Base-by-base conservation (phyloP, 2,329 filamentous ascomycete genomes). In the Penicillium freii region DNA sequence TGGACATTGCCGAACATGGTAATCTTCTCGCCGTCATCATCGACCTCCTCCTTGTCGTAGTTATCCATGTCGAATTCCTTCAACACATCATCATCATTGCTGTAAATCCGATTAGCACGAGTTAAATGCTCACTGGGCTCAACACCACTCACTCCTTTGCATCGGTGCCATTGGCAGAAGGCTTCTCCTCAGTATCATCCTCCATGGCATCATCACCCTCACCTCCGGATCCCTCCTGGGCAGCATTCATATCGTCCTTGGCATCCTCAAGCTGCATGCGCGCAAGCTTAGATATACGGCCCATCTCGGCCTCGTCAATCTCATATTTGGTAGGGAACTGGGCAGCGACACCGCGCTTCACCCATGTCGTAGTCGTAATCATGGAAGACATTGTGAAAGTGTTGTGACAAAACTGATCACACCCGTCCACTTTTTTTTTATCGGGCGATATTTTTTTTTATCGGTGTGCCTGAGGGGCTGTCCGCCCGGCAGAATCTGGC, bases 21-120 rank as follows among this genome's bases (percentile, higher is more conserved):
- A 82, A 94, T 88, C 53, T 87, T 84, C 69, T 91, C 87, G 49
- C 80, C 81, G 21, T 79, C 80, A 58, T 90, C 84, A 31, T 86
- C 87, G 1, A 84, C 82, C 8, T 87, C 84, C 46, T 94, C 90
- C 65, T 94, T 89, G 68, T 99, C 94, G 74, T 99, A 99, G 75
- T 96, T 87, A 63, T 97, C 93, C 54, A 99, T 83, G 71, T 99
- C 88, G 77, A 97, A 99, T 76, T 99, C 92, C 76, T 93, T 94
- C 49, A 99, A 82, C 72, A 96, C 92, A 65, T 95, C 91, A 70
- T 96, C 91, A 62, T 88, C 80, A 55, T n/a, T n/a, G n/a, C 79
- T 78, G 54, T 45, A 59, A 45, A 52, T 13, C 40, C 39, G 33
- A 59, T 66, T 59, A 66, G 62, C 48, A 42, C 19, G 9, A 15